Percentiles rank a stretch among this genome's conserved stretches.
Evolutionary conservation across 257 asterid species (phyloP).

Genomic region (Solanum chilense): DNA sequence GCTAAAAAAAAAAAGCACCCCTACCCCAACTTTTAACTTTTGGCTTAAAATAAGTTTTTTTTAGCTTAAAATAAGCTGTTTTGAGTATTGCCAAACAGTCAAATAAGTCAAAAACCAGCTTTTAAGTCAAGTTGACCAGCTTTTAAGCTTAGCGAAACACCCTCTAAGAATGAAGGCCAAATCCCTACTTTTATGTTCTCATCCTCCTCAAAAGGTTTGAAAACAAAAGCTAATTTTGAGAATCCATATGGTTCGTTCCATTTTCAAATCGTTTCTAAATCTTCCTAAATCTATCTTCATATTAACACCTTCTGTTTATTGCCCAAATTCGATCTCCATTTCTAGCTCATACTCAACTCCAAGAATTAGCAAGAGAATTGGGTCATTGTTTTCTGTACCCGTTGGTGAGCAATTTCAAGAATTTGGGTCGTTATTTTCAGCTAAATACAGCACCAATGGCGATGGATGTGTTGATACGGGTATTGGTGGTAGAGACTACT

Average conservation of each 20-base stretch:
- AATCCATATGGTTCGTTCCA: constrained; percentile 32
- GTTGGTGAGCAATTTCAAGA: background rate
- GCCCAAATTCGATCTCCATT: background rate
- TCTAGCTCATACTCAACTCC: background rate
- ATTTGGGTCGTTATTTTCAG: constrained; percentile 10
- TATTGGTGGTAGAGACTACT: constrained; percentile 43
- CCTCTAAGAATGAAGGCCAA: background rate
- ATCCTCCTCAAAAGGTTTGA: background rate
- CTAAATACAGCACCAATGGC: constrained; percentile 11
- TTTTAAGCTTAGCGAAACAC: too few relatives aligned
- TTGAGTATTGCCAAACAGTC: too few relatives aligned
- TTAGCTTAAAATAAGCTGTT: too few relatives aligned
- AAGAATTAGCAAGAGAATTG: background rate
- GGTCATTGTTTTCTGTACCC: constrained; percentile 4
- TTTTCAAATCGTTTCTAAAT: constrained; percentile 26
- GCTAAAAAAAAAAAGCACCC: too few relatives aligned
- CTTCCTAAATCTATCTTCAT: constrained; percentile 18
- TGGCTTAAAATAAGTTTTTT: too few relatives aligned
- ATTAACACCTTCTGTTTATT: constrained; percentile 6
- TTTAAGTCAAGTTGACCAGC: too few relatives aligned
- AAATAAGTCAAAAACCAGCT: too few relatives aligned
- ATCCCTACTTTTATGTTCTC: background rate
- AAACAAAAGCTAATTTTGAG: background rate
- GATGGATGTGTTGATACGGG: constrained; percentile 1
- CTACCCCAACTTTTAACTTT: too few relatives aligned